Conservation (phyloP, 129 eudicot species). For the Silybum marianum region DNA sequence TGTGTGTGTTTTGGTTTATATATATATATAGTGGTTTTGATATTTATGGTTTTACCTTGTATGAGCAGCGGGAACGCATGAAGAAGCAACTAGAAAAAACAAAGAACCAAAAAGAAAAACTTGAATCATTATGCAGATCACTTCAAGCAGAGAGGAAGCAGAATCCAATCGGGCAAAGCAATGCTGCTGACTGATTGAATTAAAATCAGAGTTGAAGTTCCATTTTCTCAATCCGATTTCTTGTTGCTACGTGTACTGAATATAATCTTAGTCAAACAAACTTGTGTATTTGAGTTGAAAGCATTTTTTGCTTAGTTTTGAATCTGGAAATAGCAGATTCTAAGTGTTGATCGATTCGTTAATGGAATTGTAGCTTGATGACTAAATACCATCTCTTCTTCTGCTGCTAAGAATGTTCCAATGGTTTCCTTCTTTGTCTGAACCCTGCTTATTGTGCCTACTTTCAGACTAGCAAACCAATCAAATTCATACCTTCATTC, state of each 20-base stretch:
- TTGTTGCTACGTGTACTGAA: constrained; percentile 20
- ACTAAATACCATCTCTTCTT: too few relatives aligned
- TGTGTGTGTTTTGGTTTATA: too few relatives aligned
- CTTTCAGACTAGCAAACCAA: too few relatives aligned
- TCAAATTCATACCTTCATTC: too few relatives aligned
- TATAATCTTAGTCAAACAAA: constrained; percentile 1
- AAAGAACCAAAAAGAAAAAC: constrained; percentile 85
- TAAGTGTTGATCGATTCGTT: constrained; percentile 12
- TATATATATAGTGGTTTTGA: background rate
- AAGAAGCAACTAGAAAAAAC: constrained; percentile 93
- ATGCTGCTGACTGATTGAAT: constrained; percentile 42
- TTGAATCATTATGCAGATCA: constrained; percentile 84
- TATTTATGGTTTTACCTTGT: background rate
- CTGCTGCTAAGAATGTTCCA: too few relatives aligned
- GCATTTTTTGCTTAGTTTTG: constrained; percentile 20
- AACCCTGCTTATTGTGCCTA: too few relatives aligned
- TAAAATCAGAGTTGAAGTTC: constrained; percentile 12
- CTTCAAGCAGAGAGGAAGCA: constrained; percentile 94
- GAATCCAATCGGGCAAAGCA: constrained; percentile 39
- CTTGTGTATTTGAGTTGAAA: constrained; percentile 20
- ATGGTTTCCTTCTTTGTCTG: too few relatives aligned
- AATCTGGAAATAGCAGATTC: constrained; percentile 12
- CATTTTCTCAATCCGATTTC: constrained; percentile 16
- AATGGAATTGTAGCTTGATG: constrained; percentile 6
- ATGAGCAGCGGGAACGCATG: constrained; percentile 81